Evolutionary conservation across 306 rosid genomes (phyloP).

Genomic region (Acmispon strigosus): DNA sequence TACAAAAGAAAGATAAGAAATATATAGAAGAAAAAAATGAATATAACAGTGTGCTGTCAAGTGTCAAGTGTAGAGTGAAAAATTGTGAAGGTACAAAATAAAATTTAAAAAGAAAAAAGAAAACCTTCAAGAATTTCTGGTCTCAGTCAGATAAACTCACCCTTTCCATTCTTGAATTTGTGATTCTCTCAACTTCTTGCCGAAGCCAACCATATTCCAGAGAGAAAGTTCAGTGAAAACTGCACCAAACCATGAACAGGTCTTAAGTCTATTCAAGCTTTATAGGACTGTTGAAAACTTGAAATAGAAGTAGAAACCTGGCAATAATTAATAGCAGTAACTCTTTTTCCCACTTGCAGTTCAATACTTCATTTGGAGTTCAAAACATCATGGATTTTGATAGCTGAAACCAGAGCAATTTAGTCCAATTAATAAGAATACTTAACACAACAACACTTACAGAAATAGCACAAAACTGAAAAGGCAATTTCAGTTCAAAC

Average conservation of each 20-base stretch:
- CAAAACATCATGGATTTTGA: constrained; percentile 3
- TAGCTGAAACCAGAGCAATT: constrained; percentile 7
- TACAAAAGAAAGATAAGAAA: neutral
- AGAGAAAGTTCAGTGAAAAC: neutral
- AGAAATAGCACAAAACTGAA: neutral
- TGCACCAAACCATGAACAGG: neutral
- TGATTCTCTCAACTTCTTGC: constrained; percentile 82
- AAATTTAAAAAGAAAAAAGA: neutral
- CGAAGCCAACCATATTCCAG: constrained; percentile 70
- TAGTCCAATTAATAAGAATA: constrained; percentile 1
- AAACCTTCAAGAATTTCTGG: neutral
- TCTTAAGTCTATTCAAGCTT: neutral
- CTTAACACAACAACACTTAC: neutral
- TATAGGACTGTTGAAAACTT: neutral
- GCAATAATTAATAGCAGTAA: neutral
- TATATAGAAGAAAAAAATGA: neutral
- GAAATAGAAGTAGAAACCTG: constrained; percentile 23
- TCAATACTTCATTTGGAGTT: neutral
- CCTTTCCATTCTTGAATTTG: constrained; percentile 84
- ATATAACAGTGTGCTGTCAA: no score
- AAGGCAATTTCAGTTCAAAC: neutral
- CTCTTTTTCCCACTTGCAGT: neutral
- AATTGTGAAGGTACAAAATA: neutral
- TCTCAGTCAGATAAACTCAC: constrained; percentile 29
- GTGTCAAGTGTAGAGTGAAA: no score